Percentiles rank a stretch among this genome's conserved stretches.
Evolutionary conservation across 345 rosid genomes (phyloP).

Genomic region (Salix arbutifolia): DNA sequence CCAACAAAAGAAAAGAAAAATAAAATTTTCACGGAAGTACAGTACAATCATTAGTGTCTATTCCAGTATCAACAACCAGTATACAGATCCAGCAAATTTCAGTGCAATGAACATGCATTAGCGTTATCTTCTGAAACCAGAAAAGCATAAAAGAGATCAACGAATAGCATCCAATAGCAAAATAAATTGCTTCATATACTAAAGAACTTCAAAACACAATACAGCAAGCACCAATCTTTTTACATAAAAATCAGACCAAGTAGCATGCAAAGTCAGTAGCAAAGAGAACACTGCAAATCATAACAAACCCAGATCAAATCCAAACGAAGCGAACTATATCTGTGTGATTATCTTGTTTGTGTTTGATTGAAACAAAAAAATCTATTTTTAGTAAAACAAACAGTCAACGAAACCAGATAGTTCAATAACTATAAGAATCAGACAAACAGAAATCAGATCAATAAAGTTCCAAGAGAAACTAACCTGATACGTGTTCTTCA

Average conservation of each 20-base stretch:
- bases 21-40: background rate
- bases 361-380: background rate
- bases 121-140: background rate
- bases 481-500: slow-evolving; percentile 69
- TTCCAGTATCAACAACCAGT: background rate
- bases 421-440: background rate
- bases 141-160: background rate
- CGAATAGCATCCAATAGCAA: background rate
- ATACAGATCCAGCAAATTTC: background rate
- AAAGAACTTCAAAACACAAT: background rate
- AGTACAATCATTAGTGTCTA: background rate
- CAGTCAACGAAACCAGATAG: no score
- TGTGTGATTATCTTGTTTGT: no score
- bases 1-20: background rate
- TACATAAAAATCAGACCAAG: slow-evolving; percentile 15
- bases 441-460: slow-evolving; percentile 22
- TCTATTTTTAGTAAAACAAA: background rate
- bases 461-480: slow-evolving; percentile 22
- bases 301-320: slow-evolving; percentile 24
- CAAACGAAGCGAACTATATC: background rate
- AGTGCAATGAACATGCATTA: background rate
- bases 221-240: background rate
- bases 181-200: background rate
- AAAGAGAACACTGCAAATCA: background rate
- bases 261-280: slow-evolving; percentile 6